Percentiles rank a stretch among this genome's conserved stretches.
phyloP scores from a whole-genome alignment of 2,329 filamentous ascomycete genomes.

The Trichoderma guizhouense region DNA sequence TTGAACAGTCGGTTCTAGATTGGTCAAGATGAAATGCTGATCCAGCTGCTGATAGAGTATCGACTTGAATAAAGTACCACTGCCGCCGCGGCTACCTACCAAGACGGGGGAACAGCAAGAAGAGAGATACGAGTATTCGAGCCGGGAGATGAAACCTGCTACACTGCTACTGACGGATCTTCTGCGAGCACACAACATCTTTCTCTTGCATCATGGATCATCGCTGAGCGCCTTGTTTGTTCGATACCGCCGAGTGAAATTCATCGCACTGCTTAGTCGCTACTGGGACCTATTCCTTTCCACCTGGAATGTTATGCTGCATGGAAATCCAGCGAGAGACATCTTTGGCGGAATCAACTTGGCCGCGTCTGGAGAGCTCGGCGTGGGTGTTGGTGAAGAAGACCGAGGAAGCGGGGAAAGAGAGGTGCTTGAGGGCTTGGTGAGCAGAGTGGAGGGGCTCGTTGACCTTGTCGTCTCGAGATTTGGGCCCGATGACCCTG shows the following conservation, averaged over 20 bases:
- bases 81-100: slow-evolving; percentile 53
- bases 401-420: slow-evolving; percentile 90
- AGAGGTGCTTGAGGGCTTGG: slow-evolving; percentile 88
- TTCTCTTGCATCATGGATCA: slow-evolving; percentile 81
- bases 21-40: slow-evolving; percentile 2
- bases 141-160: slow-evolving; percentile 82
- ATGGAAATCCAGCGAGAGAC: slow-evolving; percentile 79
- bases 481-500: slow-evolving; percentile 59
- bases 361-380: slow-evolving; percentile 84
- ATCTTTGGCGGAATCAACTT: slow-evolving; percentile 83
- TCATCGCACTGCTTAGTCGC: slow-evolving; percentile 67
- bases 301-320: slow-evolving; percentile 85
- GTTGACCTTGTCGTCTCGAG: slow-evolving; percentile 84
- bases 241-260: slow-evolving; percentile 61
- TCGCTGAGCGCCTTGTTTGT: slow-evolving; percentile 68
- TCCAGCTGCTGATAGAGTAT: slow-evolving; percentile 44
- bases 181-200: slow-evolving; percentile 75
- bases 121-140: slow-evolving; percentile 71
- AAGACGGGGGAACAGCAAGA: slow-evolving; percentile 40
- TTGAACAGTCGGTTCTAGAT: not conserved
- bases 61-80: slow-evolving; percentile 69
- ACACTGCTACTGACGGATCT: slow-evolving; percentile 76
- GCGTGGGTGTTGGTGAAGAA: slow-evolving; percentile 92
- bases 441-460: slow-evolving; percentile 74
- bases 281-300: slow-evolving; percentile 74